Conservation (phyloP, 164 flowering plant genomes). For the Piper longum region DNA sequence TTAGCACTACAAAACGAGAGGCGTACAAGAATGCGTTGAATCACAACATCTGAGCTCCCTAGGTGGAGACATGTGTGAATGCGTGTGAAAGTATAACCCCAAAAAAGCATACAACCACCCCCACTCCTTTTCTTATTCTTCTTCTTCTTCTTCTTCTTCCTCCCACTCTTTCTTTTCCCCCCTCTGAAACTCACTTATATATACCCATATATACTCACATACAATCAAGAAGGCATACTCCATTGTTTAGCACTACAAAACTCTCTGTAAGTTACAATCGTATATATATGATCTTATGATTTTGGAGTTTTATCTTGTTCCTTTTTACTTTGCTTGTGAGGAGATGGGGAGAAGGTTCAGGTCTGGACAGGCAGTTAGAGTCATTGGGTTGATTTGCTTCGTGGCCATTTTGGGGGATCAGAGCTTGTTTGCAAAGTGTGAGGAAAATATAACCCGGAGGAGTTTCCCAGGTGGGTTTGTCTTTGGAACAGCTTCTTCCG, state of each 20-base stretch:
- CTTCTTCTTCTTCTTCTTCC: not conserved
- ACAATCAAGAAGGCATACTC: no score
- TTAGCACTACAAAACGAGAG: no score
- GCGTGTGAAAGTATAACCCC: not conserved
- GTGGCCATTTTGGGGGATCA: slow-evolving; percentile 15
- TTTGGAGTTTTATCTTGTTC: no score
- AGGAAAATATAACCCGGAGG: slow-evolving; percentile 12
- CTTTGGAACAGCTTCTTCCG: slow-evolving; percentile 33
- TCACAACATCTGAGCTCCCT: not conserved
- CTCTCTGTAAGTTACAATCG: no score
- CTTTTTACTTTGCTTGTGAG: not conserved
- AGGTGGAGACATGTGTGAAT: not conserved
- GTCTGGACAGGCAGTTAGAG: slow-evolving; percentile 8
- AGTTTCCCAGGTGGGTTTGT: slow-evolving; percentile 33
- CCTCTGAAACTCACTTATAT: not conserved
- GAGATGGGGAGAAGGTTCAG: not conserved
- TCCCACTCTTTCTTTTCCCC: no score
- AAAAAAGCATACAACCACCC: not conserved
- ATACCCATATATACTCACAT: no score
- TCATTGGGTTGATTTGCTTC: slow-evolving; percentile 12
- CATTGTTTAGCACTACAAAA: no score
- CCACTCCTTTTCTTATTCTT: not conserved
- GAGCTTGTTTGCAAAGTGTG: slow-evolving; percentile 9
- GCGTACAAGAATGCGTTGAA: not conserved
- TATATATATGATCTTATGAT: no score